Percentiles rank a stretch among this genome's conserved stretches.
Conservation (phyloP, 2,329 filamentous ascomycete genomes). For the Hypoxylon sp. region DNA sequence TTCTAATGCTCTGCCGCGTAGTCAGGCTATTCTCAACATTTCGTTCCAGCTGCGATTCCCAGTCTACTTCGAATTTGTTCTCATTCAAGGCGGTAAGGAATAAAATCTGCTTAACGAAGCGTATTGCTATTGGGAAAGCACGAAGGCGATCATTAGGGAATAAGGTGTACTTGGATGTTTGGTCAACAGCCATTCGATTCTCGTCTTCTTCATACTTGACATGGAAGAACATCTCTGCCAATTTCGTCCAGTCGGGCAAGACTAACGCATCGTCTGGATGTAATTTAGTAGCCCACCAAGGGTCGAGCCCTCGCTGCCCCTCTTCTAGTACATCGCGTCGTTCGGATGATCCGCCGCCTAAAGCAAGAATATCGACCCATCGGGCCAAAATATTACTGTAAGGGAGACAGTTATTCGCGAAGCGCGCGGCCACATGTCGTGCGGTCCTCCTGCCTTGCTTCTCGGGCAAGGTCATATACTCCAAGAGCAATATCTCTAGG, state of each 20-base stretch:
- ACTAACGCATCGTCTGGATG: constrained; percentile 53
- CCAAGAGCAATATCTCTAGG: constrained; percentile 71
- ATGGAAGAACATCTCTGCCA: constrained; percentile 65
- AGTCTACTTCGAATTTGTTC: constrained; percentile 78
- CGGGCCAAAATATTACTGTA: constrained; percentile 83
- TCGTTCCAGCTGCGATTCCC: constrained; percentile 84
- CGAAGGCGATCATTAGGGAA: constrained; percentile 62
- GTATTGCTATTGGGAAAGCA: constrained; percentile 77
- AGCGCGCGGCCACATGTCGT: constrained; percentile 85
- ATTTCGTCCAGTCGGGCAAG: constrained; percentile 66
- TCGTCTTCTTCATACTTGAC: constrained; percentile 43
- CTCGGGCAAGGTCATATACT: constrained; percentile 72
- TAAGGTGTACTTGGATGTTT: constrained; percentile 52
- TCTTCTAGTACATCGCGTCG: constrained; percentile 90
- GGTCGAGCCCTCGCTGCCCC: constrained; percentile 87
- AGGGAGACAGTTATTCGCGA: constrained; percentile 88
- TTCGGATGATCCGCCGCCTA: constrained; percentile 75
- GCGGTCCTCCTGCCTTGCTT: constrained; percentile 75
- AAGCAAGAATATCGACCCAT: constrained; percentile 89
- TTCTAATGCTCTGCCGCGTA: constrained; percentile 70
- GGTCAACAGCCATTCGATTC: constrained; percentile 57
- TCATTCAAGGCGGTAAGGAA: constrained; percentile 64
- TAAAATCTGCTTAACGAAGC: constrained; percentile 72
- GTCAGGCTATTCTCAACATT: constrained; percentile 77
- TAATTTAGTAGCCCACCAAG: constrained; percentile 61